Evolutionary conservation across 2,329 filamentous ascomycete species (phyloP), one percentile per base, ranked within the genome.

Genomic region (Aotearoamyces nothofagi): DNA sequence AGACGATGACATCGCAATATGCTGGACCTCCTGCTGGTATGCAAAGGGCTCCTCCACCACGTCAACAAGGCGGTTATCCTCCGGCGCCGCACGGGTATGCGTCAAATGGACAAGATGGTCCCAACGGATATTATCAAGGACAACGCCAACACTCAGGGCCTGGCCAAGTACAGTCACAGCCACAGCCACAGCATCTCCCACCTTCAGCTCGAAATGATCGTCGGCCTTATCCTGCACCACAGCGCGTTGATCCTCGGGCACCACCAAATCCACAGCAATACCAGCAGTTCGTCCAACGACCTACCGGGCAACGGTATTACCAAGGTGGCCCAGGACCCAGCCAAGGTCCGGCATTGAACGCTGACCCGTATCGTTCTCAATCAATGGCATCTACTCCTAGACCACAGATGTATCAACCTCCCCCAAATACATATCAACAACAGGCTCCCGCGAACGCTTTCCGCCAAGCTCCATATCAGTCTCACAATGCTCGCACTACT

Each of bases 351-450:
- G 81, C 83, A 24, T 55, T 92, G 55, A 90, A 90, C 49, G 75
- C 71, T 19, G 87, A 96, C 53, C 64, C 77, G 5, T 92, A 84
- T 56, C 73, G 90, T 34, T 92, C 90, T n/a, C 83, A 93, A 44
- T 96, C 87, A 17, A 73, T 98, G 48, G 87, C 83, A 20, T 75
- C 74, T 37, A 66, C 69, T 39, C 66, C 77, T 29, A 72, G 83
- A 37, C 82, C 79, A 19, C 71, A 72, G 35, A 70, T 78, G 54
- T 81, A 83, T 47, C 67, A 74, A 31, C 67, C 66, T 27, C 67
- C 70, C 10, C 62, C 69, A 9, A 69, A 57, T 44, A 61, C 62
- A 26, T 78, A 71, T 48, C 68, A 73, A 47, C 19, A 20, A n/a
- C 63, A 69, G 50, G 66, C 75, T 9, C 73, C 80, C 15, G 76